Base-by-base conservation (phyloP, 768 basidiomycete species). In the Nevesoporus exiguus region DNA sequence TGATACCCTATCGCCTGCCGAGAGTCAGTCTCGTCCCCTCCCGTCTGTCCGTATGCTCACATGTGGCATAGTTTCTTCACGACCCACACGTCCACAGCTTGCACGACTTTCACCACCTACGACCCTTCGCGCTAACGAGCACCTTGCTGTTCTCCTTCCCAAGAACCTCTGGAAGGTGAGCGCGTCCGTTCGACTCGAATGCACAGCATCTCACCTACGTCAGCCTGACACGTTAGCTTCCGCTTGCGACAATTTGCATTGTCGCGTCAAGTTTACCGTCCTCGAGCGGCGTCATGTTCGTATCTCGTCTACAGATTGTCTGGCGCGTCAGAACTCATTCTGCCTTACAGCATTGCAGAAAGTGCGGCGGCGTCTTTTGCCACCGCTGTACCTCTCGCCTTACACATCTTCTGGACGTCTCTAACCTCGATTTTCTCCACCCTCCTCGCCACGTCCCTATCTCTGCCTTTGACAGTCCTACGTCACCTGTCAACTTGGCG, bases 361-460 rank as follows among this genome's bases (percentile, higher is more conserved):
- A 90, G 66, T 91, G 90, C 60, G 90, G 90, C 47, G 88, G 87
- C 57, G 73, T 91, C 29, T 90, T 84, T 67, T 92, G 90, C 71
- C 68, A 69, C 45, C 68, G 77, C 7, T 91, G 90, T 66, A 79
- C 83, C 1, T 72, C 78, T 7, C 79, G 79, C 51, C 64, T 75
- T 7, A 89, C 85, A 0, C 73, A 79, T 13, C 81, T 91, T 5
- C 78, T 91, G 50, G 90, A 91, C 65, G 80, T 86, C n/a, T 80
- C 87, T 9, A 77, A 77, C 50, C 83, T 92, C 37, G 66, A 74
- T 48, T 90, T 92, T 69, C 71, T 89, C 44, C 75, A 85, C 41
- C 90, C 89, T 1, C 90, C 89, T 1, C 80, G 83, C 56, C 79
- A 81, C 63, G 73, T 80, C n/a, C 78, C 87, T 3, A 77, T 92